These are phyloP conservation scores for Annulohypoxylon bovei DNA, from an alignment of 495 filamentous ascomycete species.

Conservation along the genomic window DNA sequence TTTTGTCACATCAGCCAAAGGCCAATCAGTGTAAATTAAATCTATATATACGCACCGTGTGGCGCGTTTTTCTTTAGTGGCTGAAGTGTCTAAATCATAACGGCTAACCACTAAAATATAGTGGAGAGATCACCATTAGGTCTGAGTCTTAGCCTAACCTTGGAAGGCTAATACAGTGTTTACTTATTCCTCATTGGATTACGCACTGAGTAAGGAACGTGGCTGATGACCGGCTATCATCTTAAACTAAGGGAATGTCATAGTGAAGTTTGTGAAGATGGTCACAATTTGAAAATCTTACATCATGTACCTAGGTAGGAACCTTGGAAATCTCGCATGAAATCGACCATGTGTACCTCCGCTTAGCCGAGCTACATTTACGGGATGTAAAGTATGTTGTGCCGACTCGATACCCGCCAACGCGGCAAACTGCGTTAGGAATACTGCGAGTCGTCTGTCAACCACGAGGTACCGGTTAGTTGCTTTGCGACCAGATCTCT, in stretches of 20 bases:
- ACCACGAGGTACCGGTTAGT: constrained; percentile 15
- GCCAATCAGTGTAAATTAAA: too few relatives aligned
- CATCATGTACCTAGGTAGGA: background rate
- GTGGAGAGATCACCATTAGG: too few relatives aligned
- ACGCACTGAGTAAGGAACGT: too few relatives aligned
- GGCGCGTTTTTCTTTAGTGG: too few relatives aligned
- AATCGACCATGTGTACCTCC: background rate
- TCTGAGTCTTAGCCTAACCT: too few relatives aligned
- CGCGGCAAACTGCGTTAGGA: constrained; percentile 23
- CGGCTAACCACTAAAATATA: too few relatives aligned
- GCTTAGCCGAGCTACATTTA: background rate
- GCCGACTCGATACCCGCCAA: background rate
- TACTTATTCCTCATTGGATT: background rate
- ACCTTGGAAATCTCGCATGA: background rate
- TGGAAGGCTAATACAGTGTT: too few relatives aligned
- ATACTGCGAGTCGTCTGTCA: constrained; percentile 17
- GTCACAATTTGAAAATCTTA: background rate
- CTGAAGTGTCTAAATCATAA: too few relatives aligned
- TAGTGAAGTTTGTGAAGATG: background rate
- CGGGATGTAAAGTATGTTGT: background rate
- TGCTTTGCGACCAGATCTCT: constrained; percentile 18
- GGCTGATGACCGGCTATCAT: too few relatives aligned
- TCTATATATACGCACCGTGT: too few relatives aligned
- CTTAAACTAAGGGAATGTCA: background rate
- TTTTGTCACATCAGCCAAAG: too few relatives aligned